Conservation (phyloP, 805 yeast genomes). For the Wickerhamia fluorescens region DNA sequence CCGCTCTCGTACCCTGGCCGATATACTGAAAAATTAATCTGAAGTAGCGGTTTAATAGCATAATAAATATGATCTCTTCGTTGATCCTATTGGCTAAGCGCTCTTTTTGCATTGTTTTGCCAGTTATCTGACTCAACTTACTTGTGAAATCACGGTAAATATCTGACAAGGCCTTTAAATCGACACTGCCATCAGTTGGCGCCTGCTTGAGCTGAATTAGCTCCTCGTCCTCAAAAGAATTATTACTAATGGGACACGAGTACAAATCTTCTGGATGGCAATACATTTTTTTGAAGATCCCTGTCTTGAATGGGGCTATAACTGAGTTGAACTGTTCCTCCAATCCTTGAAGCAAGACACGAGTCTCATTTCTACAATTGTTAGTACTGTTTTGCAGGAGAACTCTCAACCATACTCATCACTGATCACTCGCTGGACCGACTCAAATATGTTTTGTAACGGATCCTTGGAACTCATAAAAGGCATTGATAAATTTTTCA, state of each 20-base stretch:
- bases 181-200: too few species aligned
- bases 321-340: constrained; percentile 8
- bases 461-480: too few species aligned
- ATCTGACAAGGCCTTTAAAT: too few species aligned
- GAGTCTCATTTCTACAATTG: constrained; percentile 3
- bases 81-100: constrained; percentile 10
- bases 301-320: constrained; percentile 8
- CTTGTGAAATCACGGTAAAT: too few species aligned
- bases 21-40: constrained; percentile 7
- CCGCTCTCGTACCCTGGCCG: background rate
- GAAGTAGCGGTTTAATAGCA: constrained; percentile 14
- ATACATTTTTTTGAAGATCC: too few species aligned
- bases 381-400: constrained; percentile 4
- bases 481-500: too few species aligned
- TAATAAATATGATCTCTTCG: constrained; percentile 15
- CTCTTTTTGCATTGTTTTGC: constrained; percentile 12
- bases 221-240: too few species aligned
- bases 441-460: constrained; percentile 5
- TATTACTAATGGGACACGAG: too few species aligned
- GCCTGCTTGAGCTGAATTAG: too few species aligned
- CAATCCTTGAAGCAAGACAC: constrained; percentile 6
- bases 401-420: constrained; percentile 5
- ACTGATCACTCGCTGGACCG: constrained; percentile 6
- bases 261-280: too few species aligned
- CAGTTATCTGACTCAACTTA: too few species aligned